Base-by-base conservation (phyloP, 768 basidiomycete species). In the Lactarius pseudohatsudake region DNA sequence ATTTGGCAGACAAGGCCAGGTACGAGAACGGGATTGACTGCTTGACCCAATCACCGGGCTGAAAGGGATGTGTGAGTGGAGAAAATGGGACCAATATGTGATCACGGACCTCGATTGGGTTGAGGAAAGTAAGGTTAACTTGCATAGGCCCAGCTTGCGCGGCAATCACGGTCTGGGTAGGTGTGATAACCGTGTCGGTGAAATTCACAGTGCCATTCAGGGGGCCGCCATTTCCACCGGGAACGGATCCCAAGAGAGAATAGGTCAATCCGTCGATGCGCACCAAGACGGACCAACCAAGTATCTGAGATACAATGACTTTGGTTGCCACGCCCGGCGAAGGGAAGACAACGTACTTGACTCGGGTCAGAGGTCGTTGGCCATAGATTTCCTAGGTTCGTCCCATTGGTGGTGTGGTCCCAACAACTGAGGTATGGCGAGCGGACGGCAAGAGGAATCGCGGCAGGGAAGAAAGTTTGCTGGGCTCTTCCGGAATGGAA, bases 21-120 rank as follows among this genome's bases (percentile, higher is more conserved):
- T 80, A 81, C 13, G 78, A 76, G 70, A 80, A 79, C 7, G 80
- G 79, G 4, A 80, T 60, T 2, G 79, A 79, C 61, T 79, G 78
- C 28, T 72, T 72, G 55, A 78, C 75, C 62, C 76, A 75, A 69
- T 81, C 76, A 9, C 72, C 70, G 0, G 79, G 77, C 77, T 79
- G 20, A 22, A 1, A 40, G 34, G 36, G 11, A 55, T 26, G 38
- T 54, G 13, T 26, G 38, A 20, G 36, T 30, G 26, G 50, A 8
- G 16, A n/a, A 13, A 11, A n/a, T 4, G 18, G 15, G 54, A 11
- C 2, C 5, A 40, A 26, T n/a, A 55, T 15, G 26, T 15, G 38
- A 13, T 1, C n/a, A 5, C 3, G 36, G 67, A 77, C 78, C 73
- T 78, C 78, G 30, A 81, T 76, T 1, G 79, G 80, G 36, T 75